These are phyloP conservation scores for Lactuca sativa DNA, from an alignment of 129 eudicot genomes.

Conservation along the genomic window DNA sequence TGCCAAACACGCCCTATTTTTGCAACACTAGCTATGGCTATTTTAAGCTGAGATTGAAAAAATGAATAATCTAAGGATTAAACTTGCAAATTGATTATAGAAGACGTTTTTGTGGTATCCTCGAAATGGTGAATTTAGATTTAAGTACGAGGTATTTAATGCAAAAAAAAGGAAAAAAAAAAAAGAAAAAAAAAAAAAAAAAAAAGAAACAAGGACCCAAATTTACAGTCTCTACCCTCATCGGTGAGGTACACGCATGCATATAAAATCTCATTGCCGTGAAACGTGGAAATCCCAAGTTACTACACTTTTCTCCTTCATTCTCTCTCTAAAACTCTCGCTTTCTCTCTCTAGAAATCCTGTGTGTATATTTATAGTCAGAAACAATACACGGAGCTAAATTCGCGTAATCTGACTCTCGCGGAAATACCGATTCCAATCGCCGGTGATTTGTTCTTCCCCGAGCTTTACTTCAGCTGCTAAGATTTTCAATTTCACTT, in stretches of 20 bases:
- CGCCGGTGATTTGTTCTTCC: slow-evolving; percentile 17
- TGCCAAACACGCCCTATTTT: no score
- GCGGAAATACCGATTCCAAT: slow-evolving; percentile 26
- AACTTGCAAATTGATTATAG: neutral
- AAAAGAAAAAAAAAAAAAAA: neutral
- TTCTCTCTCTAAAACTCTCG: slow-evolving; percentile 8
- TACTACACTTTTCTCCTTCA: slow-evolving; percentile 27
- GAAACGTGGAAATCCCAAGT: slow-evolving; percentile 33
- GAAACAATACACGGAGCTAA: slow-evolving; percentile 36
- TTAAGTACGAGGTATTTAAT: slow-evolving; percentile 24
- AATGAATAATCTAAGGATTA: neutral
- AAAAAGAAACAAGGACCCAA: neutral
- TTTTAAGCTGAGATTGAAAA: neutral
- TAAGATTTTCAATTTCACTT: slow-evolving; percentile 21
- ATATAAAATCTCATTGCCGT: slow-evolving; percentile 26
- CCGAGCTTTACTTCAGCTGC: slow-evolving; percentile 11
- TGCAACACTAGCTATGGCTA: neutral
- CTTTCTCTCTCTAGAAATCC: slow-evolving; percentile 23
- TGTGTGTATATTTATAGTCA: neutral
- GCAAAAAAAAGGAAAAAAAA: neutral
- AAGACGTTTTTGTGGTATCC: neutral
- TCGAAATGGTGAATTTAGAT: neutral
- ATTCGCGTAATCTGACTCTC: slow-evolving; percentile 14
- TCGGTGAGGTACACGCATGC: slow-evolving; percentile 31
- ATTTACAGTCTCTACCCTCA: slow-evolving; percentile 24